Evolutionary conservation across 2,329 filamentous ascomycete genomes (phyloP).

Genomic region (Paramyrothecium sp.): DNA sequence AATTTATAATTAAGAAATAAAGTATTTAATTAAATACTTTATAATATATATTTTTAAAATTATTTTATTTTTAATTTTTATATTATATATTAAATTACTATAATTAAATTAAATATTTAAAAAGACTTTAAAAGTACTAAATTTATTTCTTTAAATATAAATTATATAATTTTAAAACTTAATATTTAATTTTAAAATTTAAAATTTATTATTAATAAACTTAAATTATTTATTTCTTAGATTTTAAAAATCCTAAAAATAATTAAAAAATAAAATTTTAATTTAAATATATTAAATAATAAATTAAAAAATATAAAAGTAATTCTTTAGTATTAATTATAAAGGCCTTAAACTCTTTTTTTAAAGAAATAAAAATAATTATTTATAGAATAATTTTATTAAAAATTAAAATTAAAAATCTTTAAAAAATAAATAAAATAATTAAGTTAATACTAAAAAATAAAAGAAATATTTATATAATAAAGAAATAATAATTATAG

Average conservation of each 20-base stretch:
- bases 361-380: constrained; percentile 6
- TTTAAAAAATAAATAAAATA: not conserved
- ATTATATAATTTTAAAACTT: not conserved
- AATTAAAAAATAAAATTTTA: not conserved
- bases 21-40: no score
- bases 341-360: not conserved
- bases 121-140: not conserved
- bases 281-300: not conserved
- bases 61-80: not conserved
- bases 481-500: not conserved
- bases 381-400: not conserved
- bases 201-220: not conserved
- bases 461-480: not conserved
- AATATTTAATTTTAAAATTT: not conserved
- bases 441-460: not conserved
- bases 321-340: not conserved
- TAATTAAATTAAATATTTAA: not conserved
- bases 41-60: not conserved
- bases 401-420: not conserved
- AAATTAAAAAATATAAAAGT: no score
- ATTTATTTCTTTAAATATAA: no score
- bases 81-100: not conserved
- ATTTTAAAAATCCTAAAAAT: no score
- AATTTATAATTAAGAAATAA: no score
- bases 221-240: not conserved